Base-by-base conservation (phyloP, 2,329 filamentous ascomycete species). In the Podosphaera aphanis region DNA sequence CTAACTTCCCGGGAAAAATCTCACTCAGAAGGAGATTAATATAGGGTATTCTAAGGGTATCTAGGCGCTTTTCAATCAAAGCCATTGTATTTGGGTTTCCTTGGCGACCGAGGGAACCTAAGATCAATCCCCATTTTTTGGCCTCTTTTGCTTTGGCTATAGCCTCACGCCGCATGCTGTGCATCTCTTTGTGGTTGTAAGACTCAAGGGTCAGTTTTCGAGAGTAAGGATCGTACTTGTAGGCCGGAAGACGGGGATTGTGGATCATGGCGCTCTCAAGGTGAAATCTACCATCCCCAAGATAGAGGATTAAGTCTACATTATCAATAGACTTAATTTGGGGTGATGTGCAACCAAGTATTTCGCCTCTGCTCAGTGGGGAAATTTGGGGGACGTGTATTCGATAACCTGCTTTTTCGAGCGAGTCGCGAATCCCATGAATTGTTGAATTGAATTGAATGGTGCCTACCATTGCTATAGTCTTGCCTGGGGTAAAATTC, bases 231-330 rank as follows among this genome's bases (percentile, higher is more conserved):
- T 98, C 90, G 62, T 98, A 98, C 51, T 90, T 74, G 63, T 94
- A 98, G 1, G 92, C 88, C 0, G 88, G 83, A 31, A 94, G 74
- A 4, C 68, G 64, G 0, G 92, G 90, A 63, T 98, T 98, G 59
- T 95, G 90, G 53, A 98, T 98, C 88, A 98, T 98, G 57, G 92
- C 88, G 57, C 83, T 92, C 63, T 98, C 90, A 38, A 98, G 79
- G 60, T 98, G 90, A 66, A 94, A 94, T 48, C 86, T 74, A 11
- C 86, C 86, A 58, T 94, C 86, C 41, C 86, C 86, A 13, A 94
- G 74, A 60, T 94, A 94, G 1, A 94, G 66, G 40, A 94, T 79
- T 51, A 84, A 63, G 57, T 93, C 83, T 19, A 86, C 73, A 37
- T 62, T 64, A 41, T 72, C 70, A 10, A 66, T 67, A 10, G 70